Base-by-base conservation (phyloP, 2,329 filamentous ascomycete genomes). In the Sphaerulina vaccinii region DNA sequence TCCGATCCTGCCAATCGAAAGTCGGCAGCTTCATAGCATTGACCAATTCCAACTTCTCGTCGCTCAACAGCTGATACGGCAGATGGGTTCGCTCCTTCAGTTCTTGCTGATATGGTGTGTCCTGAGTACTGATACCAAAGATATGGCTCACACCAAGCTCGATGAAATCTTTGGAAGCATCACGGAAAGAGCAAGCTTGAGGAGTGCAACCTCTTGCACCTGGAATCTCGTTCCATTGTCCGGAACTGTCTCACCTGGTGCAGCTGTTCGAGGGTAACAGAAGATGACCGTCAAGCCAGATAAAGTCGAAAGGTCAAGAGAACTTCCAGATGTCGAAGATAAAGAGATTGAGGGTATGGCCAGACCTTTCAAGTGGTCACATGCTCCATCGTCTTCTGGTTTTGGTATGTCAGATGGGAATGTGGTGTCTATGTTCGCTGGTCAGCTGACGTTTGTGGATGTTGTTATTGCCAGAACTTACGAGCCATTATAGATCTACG, bases 201-300 rank as follows among this genome's bases (percentile, higher is more conserved):
- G 71, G 70, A 11, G 73, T 74, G 59, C 72, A 75, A 47, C 72
- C 73, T 51, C 71, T 62, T 6, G 73, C 73, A 22, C 73, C 72
- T 3, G 71, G 71, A 47, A 74, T 74, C 13, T 63, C 55, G 58
- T 75, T 71, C 72, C 71, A 75, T 10, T 65, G 22, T 70, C 65
- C 37, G 71, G 66, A n/a, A 75, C 45, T 4, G 59, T 67, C 54
- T 75, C 71, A 52, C 67, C 61, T 10, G 69, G 71, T 2, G 66
- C 71, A 27, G 64, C 70, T 35, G 69, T 72, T 27, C 69, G 69
- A 6, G 71, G 72, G 58, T 73, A 74, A 65, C 65, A 71, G 63
- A 75, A 75, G 43, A 74, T 41, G 36, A 76, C 68, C 16, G 63
- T 71, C 13, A 73, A 64, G 32, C 68, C 68, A 11, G 65, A 35